A percentile compares a stretch with the other conserved stretches of the same genome.
Evolutionary conservation across 495 filamentous ascomycete genomes (phyloP).

Genomic region (Aspergillus carlsbadensis): DNA sequence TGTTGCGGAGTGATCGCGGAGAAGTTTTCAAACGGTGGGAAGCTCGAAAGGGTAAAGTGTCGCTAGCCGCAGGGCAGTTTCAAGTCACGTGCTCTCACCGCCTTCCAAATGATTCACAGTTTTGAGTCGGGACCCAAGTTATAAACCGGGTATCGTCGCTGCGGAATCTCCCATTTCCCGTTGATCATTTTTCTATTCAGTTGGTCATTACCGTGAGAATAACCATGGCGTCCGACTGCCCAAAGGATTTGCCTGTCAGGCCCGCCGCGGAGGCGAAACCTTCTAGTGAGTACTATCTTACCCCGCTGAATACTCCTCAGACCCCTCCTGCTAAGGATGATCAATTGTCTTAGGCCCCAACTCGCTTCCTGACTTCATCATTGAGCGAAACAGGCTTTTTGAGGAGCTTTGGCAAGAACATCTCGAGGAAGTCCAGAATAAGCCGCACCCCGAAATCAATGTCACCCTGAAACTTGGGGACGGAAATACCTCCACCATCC

Average conservation of each 20-base stretch:
- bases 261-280: constrained; percentile 35
- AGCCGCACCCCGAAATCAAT: constrained; percentile 47
- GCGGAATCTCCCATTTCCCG: constrained; percentile 5
- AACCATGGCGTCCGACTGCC: constrained; percentile 40
- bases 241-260: constrained; percentile 42
- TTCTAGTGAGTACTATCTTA: constrained; percentile 17
- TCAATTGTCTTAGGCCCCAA: constrained; percentile 28
- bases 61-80: constrained; percentile 46
- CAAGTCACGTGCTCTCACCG: constrained; percentile 43
- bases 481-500: constrained; percentile 41
- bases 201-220: constrained; percentile 18
- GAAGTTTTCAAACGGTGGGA: constrained; percentile 53
- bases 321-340: constrained; percentile 28
- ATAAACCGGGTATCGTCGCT: constrained; percentile 22
- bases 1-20: constrained; percentile 29
- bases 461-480: constrained; percentile 50
- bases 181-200: constrained; percentile 17
- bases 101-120: constrained; percentile 27
- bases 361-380: constrained; percentile 74
- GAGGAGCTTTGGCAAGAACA: constrained; percentile 81
- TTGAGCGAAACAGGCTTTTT: constrained; percentile 82
- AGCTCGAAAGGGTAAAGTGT: constrained; percentile 49
- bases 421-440: constrained; percentile 63
- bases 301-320: constrained; percentile 22
- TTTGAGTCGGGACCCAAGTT: constrained; percentile 14